Evolutionary conservation across 441 rosid species (phyloP), one percentile per base, ranked within the genome.

Genomic region (Pelargonium fulgidum): DNA sequence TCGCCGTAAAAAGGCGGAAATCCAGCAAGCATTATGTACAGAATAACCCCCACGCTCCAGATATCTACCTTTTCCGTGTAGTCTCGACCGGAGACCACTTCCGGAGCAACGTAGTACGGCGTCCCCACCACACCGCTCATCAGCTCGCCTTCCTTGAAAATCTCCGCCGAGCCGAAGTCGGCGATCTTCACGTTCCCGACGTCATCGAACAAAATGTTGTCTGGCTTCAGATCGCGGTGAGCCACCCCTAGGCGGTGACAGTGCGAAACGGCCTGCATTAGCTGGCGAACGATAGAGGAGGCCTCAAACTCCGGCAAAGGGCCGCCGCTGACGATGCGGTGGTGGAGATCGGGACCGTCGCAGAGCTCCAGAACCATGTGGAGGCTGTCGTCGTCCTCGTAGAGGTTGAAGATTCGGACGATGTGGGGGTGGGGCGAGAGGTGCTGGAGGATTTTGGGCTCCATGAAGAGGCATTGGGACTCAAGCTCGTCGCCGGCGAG

Each of bases 21-120:
- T 14, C 96, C 96, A 0, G 93, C 90, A 54, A 93, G 71, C 99
- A 93, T 87, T 20, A 87, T 71, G 75, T 93, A 93, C 70, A 89
- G 12, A 9, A 91, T 85, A 0, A 89, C 96, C 0, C 98, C 97
- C 0, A 79, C 86, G n/a, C 98, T 91, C 98, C 97, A 93, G 0
- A 89, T 68, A 61, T 93, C 98, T 8, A 89, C 90, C 67, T 91
- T 93, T 84, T 86, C 91, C 0, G 78, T 78, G 67, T 93, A 93
- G 48, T 75, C 81, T 19, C 66, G 74, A 0, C 95, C 98, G 22
- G 72, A 70, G 67, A 93, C 13, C 70, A 93, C 87, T 81, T 93
- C 97, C 20, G 97, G 97, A 72, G 98, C 97, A 64, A 93, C 92
- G 72, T 93, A 93, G 68, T 87, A 89, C 72, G 98, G 98, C 69